phyloP scores from a whole-genome alignment of 2,329 filamentous ascomycete genomes.

The Aspergillus cejpii region DNA sequence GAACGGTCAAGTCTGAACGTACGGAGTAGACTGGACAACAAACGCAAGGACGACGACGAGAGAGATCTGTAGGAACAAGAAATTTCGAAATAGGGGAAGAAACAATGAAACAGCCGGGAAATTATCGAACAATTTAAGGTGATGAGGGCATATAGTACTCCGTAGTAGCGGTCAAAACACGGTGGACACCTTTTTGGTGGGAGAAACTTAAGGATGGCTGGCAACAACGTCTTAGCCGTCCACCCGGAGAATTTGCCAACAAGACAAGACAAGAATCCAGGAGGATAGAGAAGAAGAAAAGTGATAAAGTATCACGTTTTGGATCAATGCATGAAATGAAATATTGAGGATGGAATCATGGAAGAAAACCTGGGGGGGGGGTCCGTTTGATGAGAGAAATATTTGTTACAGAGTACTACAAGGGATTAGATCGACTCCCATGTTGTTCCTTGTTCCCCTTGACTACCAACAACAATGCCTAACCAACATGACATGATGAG shows the following conservation, averaged over 20 bases:
- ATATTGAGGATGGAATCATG: no score
- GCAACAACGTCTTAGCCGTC: constrained; percentile 1
- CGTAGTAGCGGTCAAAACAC: constrained; percentile 28
- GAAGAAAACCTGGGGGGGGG: constrained; percentile 1
- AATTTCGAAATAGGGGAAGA: constrained; percentile 3
- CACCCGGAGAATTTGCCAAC: not conserved
- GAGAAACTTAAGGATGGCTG: constrained; percentile 6
- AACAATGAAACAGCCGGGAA: constrained; percentile 21
- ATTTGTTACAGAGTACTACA: no score
- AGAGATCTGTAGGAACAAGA: constrained; percentile 9
- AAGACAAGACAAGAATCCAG: not conserved
- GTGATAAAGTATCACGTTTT: constrained; percentile 8
- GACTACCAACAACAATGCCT: not conserved
- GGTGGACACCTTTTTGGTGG: constrained; percentile 18
- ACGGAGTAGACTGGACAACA: constrained; percentile 1
- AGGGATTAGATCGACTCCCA: no score
- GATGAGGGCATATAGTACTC: constrained; percentile 17
- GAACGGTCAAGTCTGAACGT: constrained; percentile 3
- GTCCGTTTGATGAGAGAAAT: constrained; percentile 5
- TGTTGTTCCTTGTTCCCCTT: not conserved
- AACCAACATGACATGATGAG: not conserved
- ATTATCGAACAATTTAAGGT: constrained; percentile 23
- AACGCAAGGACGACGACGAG: constrained; percentile 8
- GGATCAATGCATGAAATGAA: constrained; percentile 2
- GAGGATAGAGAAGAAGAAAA: constrained; percentile 1